Evolutionary conservation across 208 protist genomes (phyloP).

Genomic region (Vickermania ingenoplastis): DNA sequence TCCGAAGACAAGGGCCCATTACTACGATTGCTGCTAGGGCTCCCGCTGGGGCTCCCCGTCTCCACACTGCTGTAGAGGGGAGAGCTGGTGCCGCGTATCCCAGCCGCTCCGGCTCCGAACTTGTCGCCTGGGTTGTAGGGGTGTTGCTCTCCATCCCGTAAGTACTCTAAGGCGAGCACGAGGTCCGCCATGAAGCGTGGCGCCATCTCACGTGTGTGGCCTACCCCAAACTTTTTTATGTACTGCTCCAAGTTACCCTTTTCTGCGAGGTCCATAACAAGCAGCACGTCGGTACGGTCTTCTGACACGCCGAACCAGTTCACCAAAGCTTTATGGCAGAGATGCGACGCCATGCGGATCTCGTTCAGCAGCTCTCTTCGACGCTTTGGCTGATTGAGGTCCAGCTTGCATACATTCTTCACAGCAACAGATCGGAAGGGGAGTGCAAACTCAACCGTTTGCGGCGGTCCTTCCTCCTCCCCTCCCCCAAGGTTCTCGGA

Average conservation of each 20-base stretch:
- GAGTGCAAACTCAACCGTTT: conserved; percentile 2
- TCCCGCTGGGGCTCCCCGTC: not conserved
- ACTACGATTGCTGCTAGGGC: not conserved
- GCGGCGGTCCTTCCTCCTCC: not conserved
- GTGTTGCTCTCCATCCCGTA: conserved; percentile 58
- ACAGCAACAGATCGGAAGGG: conserved; percentile 55
- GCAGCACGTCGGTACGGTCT: conserved; percentile 30
- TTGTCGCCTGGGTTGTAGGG: conserved; percentile 9
- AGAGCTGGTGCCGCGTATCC: not conserved
- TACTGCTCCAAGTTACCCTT: conserved; percentile 56
- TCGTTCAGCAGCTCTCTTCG: conserved; percentile 53
- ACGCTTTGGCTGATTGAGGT: conserved; percentile 18
- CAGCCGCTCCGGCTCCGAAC: not conserved
- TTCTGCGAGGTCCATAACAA: conserved; percentile 80
- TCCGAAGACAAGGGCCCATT: conserved; percentile 18
- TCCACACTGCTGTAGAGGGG: not conserved
- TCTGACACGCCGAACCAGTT: conserved; percentile 58
- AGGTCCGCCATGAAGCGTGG: conserved; percentile 70
- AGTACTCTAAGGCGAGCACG: conserved; percentile 71
- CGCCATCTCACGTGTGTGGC: conserved; percentile 42
- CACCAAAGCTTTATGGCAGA: conserved; percentile 60
- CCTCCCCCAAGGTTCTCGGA: not conserved
- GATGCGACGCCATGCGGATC: conserved; percentile 40
- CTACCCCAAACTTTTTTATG: conserved; percentile 33
- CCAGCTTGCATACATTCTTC: conserved; percentile 55